Conservation (phyloP, 2,329 filamentous ascomycete species). For the Colletotrichum sansevieriae region DNA sequence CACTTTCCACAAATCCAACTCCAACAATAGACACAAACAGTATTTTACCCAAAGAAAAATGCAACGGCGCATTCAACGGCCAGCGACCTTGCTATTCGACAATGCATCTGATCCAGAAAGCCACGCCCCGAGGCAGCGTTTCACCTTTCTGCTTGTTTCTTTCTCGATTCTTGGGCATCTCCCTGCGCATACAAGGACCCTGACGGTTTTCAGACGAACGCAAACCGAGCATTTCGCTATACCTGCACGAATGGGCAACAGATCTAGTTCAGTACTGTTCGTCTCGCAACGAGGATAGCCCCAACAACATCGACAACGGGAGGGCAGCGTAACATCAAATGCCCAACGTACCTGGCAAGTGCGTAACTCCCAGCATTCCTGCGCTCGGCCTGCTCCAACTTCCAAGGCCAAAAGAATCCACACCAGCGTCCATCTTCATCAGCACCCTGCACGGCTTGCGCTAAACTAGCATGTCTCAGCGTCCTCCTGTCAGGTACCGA, state of each 20-base stretch:
- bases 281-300: too few relatives aligned
- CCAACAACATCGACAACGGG: background rate
- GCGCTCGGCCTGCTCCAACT: background rate
- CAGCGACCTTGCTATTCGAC: slow-evolving; percentile 19
- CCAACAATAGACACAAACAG: slow-evolving; percentile 15
- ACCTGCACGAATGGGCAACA: background rate
- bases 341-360: background rate
- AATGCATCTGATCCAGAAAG: slow-evolving; percentile 24
- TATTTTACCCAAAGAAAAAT: background rate
- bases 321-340: too few relatives aligned
- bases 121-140: slow-evolving; percentile 36
- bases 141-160: slow-evolving; percentile 26
- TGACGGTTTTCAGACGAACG: background rate
- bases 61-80: slow-evolving; percentile 26
- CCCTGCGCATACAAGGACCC: slow-evolving; percentile 21
- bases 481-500: slow-evolving; percentile 34
- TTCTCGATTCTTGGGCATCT: slow-evolving; percentile 18
- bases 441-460: slow-evolving; percentile 27
- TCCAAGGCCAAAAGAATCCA: slow-evolving; percentile 32
- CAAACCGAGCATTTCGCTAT: slow-evolving; percentile 36
- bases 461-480: slow-evolving; percentile 27
- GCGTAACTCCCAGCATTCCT: background rate
- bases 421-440: slow-evolving; percentile 41
- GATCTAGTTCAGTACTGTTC: background rate
- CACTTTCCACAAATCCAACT: slow-evolving; percentile 22